Conservation (phyloP, 2,329 filamentous ascomycete genomes). For the Emergomyces pasteurianus region DNA sequence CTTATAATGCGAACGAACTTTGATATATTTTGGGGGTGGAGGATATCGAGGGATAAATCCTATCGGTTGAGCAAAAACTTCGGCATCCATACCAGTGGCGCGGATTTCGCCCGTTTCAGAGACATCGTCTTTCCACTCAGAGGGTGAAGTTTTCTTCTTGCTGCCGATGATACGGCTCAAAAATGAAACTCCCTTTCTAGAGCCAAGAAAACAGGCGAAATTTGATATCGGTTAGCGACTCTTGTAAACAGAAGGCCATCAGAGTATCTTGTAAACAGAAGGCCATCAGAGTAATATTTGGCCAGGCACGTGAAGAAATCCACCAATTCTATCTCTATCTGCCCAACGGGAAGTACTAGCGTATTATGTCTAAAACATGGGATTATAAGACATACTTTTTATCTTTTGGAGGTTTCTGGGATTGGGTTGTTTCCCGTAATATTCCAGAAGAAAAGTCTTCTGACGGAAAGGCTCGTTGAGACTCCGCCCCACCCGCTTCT, state of each 20-base stretch:
- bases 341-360: constrained; percentile 3
- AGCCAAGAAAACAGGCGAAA: not conserved
- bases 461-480: constrained; percentile 20
- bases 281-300: not conserved
- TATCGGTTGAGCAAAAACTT: constrained; percentile 66
- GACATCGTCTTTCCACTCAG: constrained; percentile 45
- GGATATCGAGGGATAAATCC: constrained; percentile 80
- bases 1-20: constrained; percentile 69
- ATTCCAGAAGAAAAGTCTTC: constrained; percentile 19
- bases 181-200: constrained; percentile 78
- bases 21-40: constrained; percentile 82
- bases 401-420: constrained; percentile 39
- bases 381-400: constrained; percentile 47
- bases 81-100: constrained; percentile 69
- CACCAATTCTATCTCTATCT: not conserved
- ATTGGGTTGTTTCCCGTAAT: constrained; percentile 3
- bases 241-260: not conserved
- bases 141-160: constrained; percentile 54
- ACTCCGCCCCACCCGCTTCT: constrained; percentile 27
- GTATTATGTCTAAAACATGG: constrained; percentile 1
- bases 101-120: constrained; percentile 60
- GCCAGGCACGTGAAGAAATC: not conserved
- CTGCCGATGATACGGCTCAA: constrained; percentile 69
- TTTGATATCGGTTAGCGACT: not conserved
- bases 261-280: not conserved